Conservation (phyloP, 2,329 filamentous ascomycete species). For the Exophiala phaeomuriformis region DNA sequence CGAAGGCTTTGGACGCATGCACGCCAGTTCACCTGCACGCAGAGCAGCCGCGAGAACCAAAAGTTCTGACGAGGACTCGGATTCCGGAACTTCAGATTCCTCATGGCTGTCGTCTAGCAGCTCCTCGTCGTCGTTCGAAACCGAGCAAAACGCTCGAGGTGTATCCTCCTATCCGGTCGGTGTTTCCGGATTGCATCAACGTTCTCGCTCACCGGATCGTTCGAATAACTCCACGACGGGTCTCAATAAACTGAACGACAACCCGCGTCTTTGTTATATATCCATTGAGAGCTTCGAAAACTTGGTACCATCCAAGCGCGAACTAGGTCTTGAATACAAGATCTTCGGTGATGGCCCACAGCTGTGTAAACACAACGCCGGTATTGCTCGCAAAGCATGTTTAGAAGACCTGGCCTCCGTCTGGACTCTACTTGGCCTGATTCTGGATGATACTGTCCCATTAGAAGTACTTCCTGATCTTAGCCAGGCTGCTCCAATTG, state of each 20-base stretch:
- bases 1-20: conserved; percentile 56
- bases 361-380: conserved; percentile 77
- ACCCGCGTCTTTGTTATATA: conserved; percentile 58
- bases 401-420: conserved; percentile 66
- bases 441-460: conserved; percentile 70
- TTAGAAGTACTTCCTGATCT: conserved; percentile 46
- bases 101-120: conserved; percentile 56
- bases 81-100: conserved; percentile 42
- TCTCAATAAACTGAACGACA: conserved; percentile 41
- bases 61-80: conserved; percentile 35
- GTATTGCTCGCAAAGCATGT: conserved; percentile 64
- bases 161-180: conserved; percentile 34
- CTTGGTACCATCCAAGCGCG: conserved; percentile 68
- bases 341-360: conserved; percentile 77
- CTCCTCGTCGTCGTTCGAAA: conserved; percentile 41
- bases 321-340: conserved; percentile 69
- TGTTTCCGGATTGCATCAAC: conserved; percentile 40
- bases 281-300: conserved; percentile 59
- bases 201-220: conserved; percentile 43
- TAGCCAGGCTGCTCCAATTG: conserved; percentile 50
- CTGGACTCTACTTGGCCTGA: conserved; percentile 72
- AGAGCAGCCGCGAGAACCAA: conserved; percentile 41
- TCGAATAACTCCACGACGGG: conserved; percentile 49
- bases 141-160: conserved; percentile 42
- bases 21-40: conserved; percentile 45